Base-by-base conservation (phyloP, 164 flowering plant species). In the Annona squamosa region DNA sequence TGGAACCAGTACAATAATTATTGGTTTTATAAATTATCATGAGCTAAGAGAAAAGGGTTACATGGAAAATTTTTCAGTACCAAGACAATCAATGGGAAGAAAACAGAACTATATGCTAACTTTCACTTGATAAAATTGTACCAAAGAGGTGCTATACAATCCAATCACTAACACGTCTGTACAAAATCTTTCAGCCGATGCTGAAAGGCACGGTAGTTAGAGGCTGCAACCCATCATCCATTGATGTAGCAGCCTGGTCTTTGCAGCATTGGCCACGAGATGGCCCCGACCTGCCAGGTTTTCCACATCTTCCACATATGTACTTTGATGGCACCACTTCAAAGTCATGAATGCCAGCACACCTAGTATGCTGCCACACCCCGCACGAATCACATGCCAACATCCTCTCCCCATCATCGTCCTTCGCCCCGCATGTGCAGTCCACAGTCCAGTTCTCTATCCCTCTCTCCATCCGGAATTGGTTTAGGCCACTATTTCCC, bases 321-420 rank as follows among this genome's bases (percentile, higher is more conserved):
- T 86, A 91, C 77, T 73, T 86, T 0, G 85, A 79, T 3, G 98
- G 97, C 1, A 84, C 91, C 0, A 79, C 75, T 42, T 87, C 87
- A 9, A 59, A 71, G 56, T 84, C 89, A 9, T 64, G 62, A 19
- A 93, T 89, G 0, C 94, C 93, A 4, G 85, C 82, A 77, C 98
- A 93, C 70, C 94, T 81, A 1, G 97, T 93, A 77, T 93, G 98
- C 79, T 82, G 88, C 98, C 98, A 93, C 18, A 86, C 88, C 0
- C 93, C 84, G 76, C 98, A 93, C 0, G 47, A 72, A 80, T 93
- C 97, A 76, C 98, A 93, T 7, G 92, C 90, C 70, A 90, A 42
- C 98, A 93, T 93, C 71, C 94, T 84, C 78, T 93, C 98, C 0
- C 98, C 98, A 79, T 93, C 98, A 72, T 93, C 98, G 70, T 91